Evolutionary conservation across 2,329 filamentous ascomycete genomes (phyloP).

Genomic region (Pestalotiopsis sp.): DNA sequence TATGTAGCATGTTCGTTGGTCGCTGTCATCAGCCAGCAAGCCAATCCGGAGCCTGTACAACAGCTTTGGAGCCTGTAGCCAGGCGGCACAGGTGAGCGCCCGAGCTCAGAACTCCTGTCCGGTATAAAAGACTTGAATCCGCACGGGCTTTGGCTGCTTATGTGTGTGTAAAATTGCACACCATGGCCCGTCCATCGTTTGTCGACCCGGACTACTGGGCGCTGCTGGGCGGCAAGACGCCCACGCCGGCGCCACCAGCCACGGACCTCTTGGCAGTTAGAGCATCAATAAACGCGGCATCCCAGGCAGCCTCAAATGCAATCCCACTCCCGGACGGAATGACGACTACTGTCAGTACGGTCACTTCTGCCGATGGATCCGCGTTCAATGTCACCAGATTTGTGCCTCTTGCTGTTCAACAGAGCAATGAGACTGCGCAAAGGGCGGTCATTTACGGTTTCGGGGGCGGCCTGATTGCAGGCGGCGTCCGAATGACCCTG

Average conservation of each 20-base stretch:
- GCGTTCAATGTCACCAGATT: constrained; percentile 24
- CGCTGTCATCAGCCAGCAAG: no score
- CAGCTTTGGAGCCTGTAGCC: no score
- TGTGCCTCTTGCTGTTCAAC: constrained; percentile 17
- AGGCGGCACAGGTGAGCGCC: no score
- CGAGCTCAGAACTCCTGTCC: no score
- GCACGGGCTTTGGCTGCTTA: neutral
- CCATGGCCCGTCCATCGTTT: neutral
- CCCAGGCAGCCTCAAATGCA: neutral
- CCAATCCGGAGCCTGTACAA: no score
- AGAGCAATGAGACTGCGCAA: constrained; percentile 12
- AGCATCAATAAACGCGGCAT: neutral
- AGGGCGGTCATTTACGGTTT: constrained; percentile 26
- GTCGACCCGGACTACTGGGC: constrained; percentile 4
- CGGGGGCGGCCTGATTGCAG: constrained; percentile 27
- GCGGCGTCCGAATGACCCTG: constrained; percentile 21
- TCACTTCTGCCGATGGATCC: constrained; percentile 24
- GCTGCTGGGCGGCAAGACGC: neutral
- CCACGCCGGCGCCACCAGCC: neutral
- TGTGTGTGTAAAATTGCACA: neutral
- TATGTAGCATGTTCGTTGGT: no score
- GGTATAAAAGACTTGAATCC: no score
- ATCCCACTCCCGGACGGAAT: constrained; percentile 16
- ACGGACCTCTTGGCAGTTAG: neutral
- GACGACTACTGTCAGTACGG: constrained; percentile 21